Evolutionary conservation across 2,329 filamentous ascomycete genomes (phyloP).

Genomic region (Harringtonia lauricola): DNA sequence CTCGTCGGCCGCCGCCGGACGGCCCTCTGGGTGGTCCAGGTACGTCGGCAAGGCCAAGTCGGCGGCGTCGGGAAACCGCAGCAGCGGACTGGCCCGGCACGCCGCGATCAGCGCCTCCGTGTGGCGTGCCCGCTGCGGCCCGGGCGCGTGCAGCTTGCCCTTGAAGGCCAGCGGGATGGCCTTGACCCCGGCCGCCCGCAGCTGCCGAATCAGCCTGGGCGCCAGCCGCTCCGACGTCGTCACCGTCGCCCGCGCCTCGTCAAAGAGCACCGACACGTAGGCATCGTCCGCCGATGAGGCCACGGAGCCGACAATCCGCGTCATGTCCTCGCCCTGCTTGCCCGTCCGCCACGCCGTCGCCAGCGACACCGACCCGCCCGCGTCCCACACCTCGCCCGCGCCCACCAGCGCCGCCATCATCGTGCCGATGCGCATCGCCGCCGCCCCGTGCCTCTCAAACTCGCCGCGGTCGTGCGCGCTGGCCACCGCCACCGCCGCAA

Average conservation of each 20-base stretch:
- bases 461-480: conserved; percentile 15
- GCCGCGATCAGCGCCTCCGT: conserved; percentile 14
- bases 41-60: conserved; percentile 15
- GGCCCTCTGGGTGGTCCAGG: conserved; percentile 5
- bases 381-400: conserved; percentile 16
- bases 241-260: conserved; percentile 24
- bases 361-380: background rate
- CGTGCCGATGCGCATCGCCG: conserved; percentile 26
- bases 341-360: background rate
- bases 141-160: background rate
- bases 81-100: background rate
- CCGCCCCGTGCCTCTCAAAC: conserved; percentile 23
- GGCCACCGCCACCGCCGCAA: conserved; percentile 25
- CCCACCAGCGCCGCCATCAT: conserved; percentile 26
- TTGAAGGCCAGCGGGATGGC: background rate
- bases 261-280: conserved; percentile 25
- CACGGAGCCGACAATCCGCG: conserved; percentile 11
- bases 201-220: conserved; percentile 21
- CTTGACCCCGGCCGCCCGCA: background rate
- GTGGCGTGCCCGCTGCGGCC: conserved; percentile 7
- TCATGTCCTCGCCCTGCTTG: background rate
- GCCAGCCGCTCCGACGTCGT: conserved; percentile 20
- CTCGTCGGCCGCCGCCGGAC: conserved; percentile 3
- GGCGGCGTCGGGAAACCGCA: conserved; percentile 22
- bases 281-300: too few species aligned